These are phyloP conservation scores for Chlamydomonas sphaeroides DNA, from an alignment of 139 green algal genomes.

Conservation along the genomic window DNA sequence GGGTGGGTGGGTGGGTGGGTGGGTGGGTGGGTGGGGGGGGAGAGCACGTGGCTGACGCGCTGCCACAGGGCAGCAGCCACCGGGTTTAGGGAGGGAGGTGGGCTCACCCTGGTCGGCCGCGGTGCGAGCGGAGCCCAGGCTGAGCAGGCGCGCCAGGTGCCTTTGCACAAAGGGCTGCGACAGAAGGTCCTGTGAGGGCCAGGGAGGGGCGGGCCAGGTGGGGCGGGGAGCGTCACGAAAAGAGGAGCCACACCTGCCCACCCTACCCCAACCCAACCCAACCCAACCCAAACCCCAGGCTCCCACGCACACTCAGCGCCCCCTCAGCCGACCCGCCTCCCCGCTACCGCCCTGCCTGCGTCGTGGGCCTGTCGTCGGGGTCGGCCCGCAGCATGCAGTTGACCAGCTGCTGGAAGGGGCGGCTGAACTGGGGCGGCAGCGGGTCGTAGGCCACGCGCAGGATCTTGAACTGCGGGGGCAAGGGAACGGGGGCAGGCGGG, in stretches of 20 bases:
- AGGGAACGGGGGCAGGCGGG: too few species aligned
- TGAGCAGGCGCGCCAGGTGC: conserved; percentile 50
- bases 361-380: conserved; percentile 61
- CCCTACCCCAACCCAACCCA: too few species aligned
- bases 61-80: too few species aligned
- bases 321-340: too few species aligned
- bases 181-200: conserved; percentile 42
- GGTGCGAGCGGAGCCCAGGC: neutral
- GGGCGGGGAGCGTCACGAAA: too few species aligned
- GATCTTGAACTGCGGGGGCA: conserved; percentile 60
- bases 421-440: conserved; percentile 57
- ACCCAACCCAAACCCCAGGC: too few species aligned
- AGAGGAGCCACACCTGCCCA: too few species aligned
- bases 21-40: too few species aligned
- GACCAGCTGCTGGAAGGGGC: conserved; percentile 60
- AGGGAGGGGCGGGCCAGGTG: neutral
- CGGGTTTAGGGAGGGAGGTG: too few species aligned
- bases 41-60: too few species aligned
- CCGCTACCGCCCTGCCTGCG: conserved; percentile 10
- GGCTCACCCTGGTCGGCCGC: neutral
- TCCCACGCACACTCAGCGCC: too few species aligned
- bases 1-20: neutral
- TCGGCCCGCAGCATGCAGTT: conserved; percentile 61
- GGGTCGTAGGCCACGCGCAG: conserved; percentile 62
- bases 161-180: conserved; percentile 50